phyloP scores from a whole-genome alignment of 352 stramenopile genomes.

The Plasmopara muralis region DNA sequence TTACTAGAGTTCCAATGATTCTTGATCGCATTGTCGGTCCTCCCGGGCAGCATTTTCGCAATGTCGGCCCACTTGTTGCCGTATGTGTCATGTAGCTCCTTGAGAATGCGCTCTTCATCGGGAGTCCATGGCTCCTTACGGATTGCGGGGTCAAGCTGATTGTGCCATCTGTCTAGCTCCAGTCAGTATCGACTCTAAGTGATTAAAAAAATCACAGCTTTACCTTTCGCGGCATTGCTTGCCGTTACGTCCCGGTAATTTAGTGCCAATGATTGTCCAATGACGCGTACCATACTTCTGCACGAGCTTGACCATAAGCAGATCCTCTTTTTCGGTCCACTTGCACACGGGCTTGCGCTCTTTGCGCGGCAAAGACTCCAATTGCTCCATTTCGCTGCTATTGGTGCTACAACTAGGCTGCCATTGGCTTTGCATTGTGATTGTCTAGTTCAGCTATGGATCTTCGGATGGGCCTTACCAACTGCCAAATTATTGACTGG shows the following conservation, averaged over 20 bases:
- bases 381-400: constrained; percentile 3
- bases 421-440: constrained; percentile 13
- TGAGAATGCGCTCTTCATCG: constrained; percentile 81
- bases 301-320: constrained; percentile 83
- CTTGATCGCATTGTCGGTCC: constrained; percentile 90
- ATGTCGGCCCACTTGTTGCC: constrained; percentile 91
- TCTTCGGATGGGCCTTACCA: constrained; percentile 26
- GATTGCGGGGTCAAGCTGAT: constrained; percentile 91
- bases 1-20: constrained; percentile 91
- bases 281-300: constrained; percentile 91
- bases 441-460: constrained; percentile 11
- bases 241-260: constrained; percentile 88
- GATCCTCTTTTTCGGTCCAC: constrained; percentile 86
- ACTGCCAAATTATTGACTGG: constrained; percentile 49
- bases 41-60: constrained; percentile 78
- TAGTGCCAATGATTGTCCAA: constrained; percentile 97
- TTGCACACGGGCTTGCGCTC: constrained; percentile 80
- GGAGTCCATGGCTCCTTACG: constrained; percentile 90
- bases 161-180: constrained; percentile 82
- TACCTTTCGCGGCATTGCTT: constrained; percentile 94
- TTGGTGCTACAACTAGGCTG: background rate
- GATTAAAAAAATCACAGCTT: constrained; percentile 4
- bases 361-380: constrained; percentile 19
- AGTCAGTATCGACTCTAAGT: constrained; percentile 6
- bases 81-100: constrained; percentile 64